Evolutionary conservation across 2,329 filamentous ascomycete species (phyloP).

Genomic region (Cordyceps pruinosa): DNA sequence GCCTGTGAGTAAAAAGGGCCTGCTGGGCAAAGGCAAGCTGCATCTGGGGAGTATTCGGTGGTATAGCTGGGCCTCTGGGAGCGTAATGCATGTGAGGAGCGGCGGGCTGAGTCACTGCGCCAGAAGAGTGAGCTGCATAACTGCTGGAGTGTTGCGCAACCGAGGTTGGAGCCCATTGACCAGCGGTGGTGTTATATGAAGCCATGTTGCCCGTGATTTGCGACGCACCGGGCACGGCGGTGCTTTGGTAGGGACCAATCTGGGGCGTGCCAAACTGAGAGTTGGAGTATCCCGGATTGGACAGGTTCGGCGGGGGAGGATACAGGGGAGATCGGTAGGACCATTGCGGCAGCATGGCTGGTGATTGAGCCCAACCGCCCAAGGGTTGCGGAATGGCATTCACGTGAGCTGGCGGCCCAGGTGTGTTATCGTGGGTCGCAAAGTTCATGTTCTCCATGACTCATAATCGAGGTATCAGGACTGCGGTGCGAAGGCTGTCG

Average conservation of each 20-base stretch:
- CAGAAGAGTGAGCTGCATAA: background rate
- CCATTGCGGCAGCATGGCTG: background rate
- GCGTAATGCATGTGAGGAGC: background rate
- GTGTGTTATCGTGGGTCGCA: slow-evolving; percentile 21
- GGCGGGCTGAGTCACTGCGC: background rate
- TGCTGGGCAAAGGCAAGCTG: background rate
- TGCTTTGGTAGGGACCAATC: background rate
- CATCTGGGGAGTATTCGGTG: background rate
- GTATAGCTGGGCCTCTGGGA: background rate
- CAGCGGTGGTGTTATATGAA: background rate
- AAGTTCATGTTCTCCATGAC: slow-evolving; percentile 29
- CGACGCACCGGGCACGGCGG: background rate
- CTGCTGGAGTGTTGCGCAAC: background rate
- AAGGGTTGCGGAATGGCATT: background rate
- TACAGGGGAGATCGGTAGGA: background rate
- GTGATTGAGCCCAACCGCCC: background rate
- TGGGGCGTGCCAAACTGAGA: background rate
- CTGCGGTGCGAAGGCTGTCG: background rate
- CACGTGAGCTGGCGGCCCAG: slow-evolving; percentile 8
- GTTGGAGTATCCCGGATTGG: background rate
- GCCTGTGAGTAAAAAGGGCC: background rate
- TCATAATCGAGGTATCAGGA: slow-evolving; percentile 1
- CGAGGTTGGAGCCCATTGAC: background rate
- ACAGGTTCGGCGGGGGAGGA: background rate
- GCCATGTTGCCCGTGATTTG: background rate